Percentiles rank a stretch among this genome's conserved stretches.
Evolutionary conservation across 208 protist species (phyloP).

Genomic region (Crithidia expoeki): DNA sequence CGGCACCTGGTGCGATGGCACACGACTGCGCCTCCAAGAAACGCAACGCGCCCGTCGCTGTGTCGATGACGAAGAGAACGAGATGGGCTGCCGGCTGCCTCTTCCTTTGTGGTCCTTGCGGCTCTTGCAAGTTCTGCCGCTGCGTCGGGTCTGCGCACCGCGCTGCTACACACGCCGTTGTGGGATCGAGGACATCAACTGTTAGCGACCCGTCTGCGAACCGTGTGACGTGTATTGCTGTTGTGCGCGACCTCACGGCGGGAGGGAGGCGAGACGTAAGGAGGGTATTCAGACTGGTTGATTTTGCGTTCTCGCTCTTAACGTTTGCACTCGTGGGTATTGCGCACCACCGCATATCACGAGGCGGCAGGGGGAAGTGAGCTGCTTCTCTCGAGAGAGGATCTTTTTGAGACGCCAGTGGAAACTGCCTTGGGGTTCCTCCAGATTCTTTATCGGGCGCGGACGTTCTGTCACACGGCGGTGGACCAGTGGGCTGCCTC

Average conservation of each 20-base stretch:
- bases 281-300: conserved; percentile 2
- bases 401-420: background rate
- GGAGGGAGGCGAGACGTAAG: conserved; percentile 10
- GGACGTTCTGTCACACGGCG: too few relatives aligned
- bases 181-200: conserved; percentile 17
- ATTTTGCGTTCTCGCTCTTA: background rate
- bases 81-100: conserved; percentile 5
- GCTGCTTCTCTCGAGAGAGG: background rate
- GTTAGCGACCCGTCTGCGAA: conserved; percentile 14
- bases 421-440: background rate
- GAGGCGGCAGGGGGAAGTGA: background rate
- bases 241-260: background rate
- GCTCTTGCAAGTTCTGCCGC: background rate
- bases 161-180: background rate
- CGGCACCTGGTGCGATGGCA: background rate
- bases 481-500: too few relatives aligned
- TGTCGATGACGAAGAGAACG: conserved; percentile 11
- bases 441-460: too few relatives aligned
- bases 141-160: background rate
- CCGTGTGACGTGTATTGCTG: background rate
- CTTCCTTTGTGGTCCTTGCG: background rate
- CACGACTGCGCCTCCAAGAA: conserved; percentile 11
- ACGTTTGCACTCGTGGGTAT: background rate
- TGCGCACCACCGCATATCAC: conserved; percentile 21
- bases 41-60: background rate